Percentiles rank a stretch among this genome's conserved stretches.
Conservation (phyloP, 768 basidiomycete genomes). For the Kwoniella sp. region DNA sequence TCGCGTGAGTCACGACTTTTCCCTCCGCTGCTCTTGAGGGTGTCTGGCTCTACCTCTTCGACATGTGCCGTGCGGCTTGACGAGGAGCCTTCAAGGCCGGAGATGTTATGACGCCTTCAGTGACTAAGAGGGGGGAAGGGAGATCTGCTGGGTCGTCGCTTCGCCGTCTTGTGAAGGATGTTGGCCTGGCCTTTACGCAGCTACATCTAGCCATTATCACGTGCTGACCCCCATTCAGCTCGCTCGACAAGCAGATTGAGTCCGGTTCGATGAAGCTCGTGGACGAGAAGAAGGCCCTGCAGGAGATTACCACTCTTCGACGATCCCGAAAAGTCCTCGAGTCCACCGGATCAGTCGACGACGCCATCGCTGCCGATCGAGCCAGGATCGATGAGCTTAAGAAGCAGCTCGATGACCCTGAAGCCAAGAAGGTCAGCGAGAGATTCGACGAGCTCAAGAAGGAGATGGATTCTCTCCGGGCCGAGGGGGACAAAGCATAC, state of each 20-base stretch:
- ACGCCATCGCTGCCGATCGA: constrained; percentile 74
- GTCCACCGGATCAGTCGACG: constrained; percentile 71
- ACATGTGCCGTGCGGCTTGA: too few relatives aligned
- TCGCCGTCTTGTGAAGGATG: too few relatives aligned
- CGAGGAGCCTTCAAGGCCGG: too few relatives aligned
- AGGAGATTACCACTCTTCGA: constrained; percentile 72
- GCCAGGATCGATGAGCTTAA: constrained; percentile 69
- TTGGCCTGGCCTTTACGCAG: too few relatives aligned
- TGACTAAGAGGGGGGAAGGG: too few relatives aligned
- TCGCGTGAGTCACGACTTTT: constrained; percentile 60
- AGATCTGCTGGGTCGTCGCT: too few relatives aligned
- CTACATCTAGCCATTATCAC: too few relatives aligned
- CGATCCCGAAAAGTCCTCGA: constrained; percentile 73
- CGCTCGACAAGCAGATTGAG: constrained; percentile 84
- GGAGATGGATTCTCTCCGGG: constrained; percentile 81
- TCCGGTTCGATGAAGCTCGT: constrained; percentile 85
- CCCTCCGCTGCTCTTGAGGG: background rate
- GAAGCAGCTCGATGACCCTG: constrained; percentile 84
- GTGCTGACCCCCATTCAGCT: too few relatives aligned
- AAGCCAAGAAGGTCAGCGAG: constrained; percentile 71
- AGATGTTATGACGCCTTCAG: too few relatives aligned
- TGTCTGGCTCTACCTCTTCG: background rate
- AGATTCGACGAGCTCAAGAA: constrained; percentile 74
- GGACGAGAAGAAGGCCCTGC: constrained; percentile 92
- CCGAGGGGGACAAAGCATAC: constrained; percentile 77